Evolutionary conservation across 805 yeast genomes (phyloP), one percentile per base, ranked within the genome.

Genomic region (Candida endomychidarum): DNA sequence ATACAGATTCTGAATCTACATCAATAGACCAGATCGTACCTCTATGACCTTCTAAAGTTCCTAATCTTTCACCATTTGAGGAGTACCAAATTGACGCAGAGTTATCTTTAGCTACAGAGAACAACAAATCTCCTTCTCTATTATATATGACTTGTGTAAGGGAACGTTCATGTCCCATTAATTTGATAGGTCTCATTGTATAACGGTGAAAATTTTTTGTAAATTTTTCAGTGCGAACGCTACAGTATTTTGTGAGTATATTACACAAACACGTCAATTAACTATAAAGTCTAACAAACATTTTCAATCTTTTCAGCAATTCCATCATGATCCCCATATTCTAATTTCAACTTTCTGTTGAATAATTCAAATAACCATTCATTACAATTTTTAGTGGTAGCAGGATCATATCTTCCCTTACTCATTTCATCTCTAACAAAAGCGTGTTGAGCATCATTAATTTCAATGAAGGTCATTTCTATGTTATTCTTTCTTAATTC

Each of bases 1-100:
- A 75, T 28, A 74, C 70, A n/a, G 91, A 74, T 41, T 76, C 74
- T 28, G 69, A 63, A 61, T 87, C 93, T 33, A 89, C 83, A 61
- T 90, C 98, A 49, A 93, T 82, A 23, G 96, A 82, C 93, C 95
- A 88, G 55, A 93, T 83, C 40, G 96, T 86, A 81, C 99, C 99
- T 43, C 75, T 75, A 63, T 93, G 98, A 26, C 74, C 74, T 42
- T 69, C 80, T 51, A 87, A 78, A 45, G 99, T 93, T 37, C 99
- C 99, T 43, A 93, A 67, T 64, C 98, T 80, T 69, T 93, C 99
- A 55, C 99, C 99, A 62, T 90, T 91, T 48, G 85, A 81, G 21
- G 97, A 80, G 66, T 78, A 93, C 97, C 98, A 95, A 46, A 91
- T 83, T 34, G 90, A 83, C 2, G 95, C 96, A 9, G 81, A 79